Conservation (phyloP, 768 basidiomycete species). For the Agaricus subrufescens region DNA sequence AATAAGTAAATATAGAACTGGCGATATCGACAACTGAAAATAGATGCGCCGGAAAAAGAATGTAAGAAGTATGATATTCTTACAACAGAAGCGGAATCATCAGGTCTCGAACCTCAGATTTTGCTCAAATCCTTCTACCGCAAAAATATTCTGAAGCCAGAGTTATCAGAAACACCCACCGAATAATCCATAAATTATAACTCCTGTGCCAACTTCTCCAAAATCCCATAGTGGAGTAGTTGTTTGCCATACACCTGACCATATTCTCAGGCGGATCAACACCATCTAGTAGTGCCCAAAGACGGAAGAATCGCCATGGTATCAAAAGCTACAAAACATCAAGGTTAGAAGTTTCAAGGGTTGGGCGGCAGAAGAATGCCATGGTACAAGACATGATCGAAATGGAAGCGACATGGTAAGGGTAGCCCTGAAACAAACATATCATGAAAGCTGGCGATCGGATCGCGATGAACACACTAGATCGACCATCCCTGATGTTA, state of each 20-base stretch:
- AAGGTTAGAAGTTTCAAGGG: background rate
- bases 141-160: background rate
- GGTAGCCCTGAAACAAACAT: no score
- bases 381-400: no score
- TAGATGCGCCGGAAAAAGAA: no score
- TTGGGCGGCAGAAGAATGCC: background rate
- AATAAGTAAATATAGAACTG: background rate
- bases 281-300: conserved; percentile 87
- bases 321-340: conserved; percentile 67
- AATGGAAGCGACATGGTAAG: no score
- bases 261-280: conserved; percentile 97
- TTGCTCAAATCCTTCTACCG: no score
- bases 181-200: conserved; percentile 92
- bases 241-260: conserved; percentile 98
- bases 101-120: no score
- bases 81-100: no score
- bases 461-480: no score
- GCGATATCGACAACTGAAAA: no score
- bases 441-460: no score
- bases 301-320: conserved; percentile 94
- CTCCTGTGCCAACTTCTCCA: conserved; percentile 97
- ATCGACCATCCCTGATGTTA: background rate
- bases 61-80: no score
- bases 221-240: conserved; percentile 89
- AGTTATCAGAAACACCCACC: conserved; percentile 39